Percentiles rank a stretch among this genome's conserved stretches.
Conservation (phyloP, 306 rosid species). For the Corylus americana region DNA sequence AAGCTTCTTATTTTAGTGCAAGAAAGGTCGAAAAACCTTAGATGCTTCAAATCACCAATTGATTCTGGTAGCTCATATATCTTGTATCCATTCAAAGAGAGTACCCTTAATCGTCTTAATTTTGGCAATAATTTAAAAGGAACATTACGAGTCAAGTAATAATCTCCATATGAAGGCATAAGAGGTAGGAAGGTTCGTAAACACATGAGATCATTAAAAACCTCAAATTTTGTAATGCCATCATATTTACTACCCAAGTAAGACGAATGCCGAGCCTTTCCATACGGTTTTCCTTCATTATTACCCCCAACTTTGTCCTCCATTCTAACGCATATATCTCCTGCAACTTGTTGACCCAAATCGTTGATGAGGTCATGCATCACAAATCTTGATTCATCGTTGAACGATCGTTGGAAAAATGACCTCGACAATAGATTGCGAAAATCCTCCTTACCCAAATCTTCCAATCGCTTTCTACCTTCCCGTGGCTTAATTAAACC, state of each 20-base stretch:
- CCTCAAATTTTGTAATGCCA: background rate
- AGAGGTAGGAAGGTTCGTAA: slow-evolving; percentile 60
- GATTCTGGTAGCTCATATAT: background rate
- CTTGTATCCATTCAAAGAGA: background rate
- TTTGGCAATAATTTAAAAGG: background rate
- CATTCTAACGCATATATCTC: rapidly evolving
- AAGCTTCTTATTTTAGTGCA: no score
- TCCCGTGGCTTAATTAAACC: background rate
- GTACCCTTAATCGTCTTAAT: background rate
- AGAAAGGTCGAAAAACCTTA: background rate
- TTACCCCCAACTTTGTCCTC: rapidly evolving
- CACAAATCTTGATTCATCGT: no score
- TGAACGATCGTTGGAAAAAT: no score
- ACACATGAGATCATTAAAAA: background rate
- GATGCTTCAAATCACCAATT: background rate
- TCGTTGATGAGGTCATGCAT: slow-evolving; percentile 20
- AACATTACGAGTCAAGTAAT: background rate
- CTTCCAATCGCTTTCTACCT: background rate
- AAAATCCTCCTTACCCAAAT: background rate
- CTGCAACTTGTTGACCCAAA: background rate
- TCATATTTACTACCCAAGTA: rapidly evolving
- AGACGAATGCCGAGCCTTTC: background rate
- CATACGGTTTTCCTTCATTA: background rate
- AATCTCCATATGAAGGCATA: no score
- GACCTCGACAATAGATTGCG: background rate